Conservation (phyloP, 2,329 filamentous ascomycete species). For the Fonsecaea erecta region DNA sequence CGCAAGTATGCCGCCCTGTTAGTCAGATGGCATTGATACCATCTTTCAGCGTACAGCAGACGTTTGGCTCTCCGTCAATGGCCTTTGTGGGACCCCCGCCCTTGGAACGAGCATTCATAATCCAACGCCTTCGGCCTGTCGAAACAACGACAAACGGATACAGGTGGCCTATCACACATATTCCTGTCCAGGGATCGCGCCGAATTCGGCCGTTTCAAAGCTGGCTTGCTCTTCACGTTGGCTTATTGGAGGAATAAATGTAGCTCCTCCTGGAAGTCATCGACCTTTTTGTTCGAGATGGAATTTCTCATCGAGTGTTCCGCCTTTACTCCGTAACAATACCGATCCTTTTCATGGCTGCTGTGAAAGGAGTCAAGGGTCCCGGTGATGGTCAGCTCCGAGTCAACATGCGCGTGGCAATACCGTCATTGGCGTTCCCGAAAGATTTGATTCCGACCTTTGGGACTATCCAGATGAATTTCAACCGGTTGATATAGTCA, state of each 20-base stretch:
- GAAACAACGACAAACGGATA: not conserved
- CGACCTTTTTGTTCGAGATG: too few relatives aligned
- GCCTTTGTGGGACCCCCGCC: not conserved
- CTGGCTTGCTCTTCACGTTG: constrained; percentile 2
- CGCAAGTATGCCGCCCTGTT: not conserved
- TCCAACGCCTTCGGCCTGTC: not conserved
- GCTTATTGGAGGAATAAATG: not conserved
- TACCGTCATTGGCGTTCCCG: too few relatives aligned
- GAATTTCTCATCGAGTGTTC: too few relatives aligned
- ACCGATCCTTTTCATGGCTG: too few relatives aligned
- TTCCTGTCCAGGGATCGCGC: not conserved
- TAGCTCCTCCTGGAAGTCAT: too few relatives aligned
- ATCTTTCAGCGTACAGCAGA: not conserved
- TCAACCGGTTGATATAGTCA: too few relatives aligned
- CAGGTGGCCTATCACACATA: not conserved
- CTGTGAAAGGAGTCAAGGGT: too few relatives aligned
- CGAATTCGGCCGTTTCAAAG: not conserved
- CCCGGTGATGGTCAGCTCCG: too few relatives aligned
- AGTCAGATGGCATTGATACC: not conserved
- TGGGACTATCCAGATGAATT: too few relatives aligned
- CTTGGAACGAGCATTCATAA: not conserved
- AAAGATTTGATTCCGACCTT: too few relatives aligned
- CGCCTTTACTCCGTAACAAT: too few relatives aligned
- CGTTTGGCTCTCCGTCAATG: not conserved
- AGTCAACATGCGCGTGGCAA: too few relatives aligned